Conservation (phyloP, 495 filamentous ascomycete species). For the Penicillium verhagenii region DNA sequence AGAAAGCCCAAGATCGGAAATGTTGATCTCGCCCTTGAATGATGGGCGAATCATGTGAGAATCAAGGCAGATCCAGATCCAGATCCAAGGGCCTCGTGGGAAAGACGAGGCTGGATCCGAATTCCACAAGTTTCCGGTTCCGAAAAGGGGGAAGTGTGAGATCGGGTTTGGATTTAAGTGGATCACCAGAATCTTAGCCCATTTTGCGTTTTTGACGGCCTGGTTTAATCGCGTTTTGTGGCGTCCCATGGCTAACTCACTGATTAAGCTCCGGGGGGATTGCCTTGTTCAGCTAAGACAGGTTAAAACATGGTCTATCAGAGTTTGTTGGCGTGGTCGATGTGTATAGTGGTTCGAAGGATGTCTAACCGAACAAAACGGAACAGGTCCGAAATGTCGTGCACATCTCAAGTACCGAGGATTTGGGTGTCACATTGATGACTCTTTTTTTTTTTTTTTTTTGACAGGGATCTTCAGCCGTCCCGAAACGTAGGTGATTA, state of each 20-base stretch:
- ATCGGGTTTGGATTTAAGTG: neutral
- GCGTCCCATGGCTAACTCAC: neutral
- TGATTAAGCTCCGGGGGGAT: slow-evolving; percentile 1
- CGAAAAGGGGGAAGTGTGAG: neutral
- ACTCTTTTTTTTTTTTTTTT: no score
- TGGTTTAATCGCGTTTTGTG: neutral
- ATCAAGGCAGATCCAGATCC: slow-evolving; percentile 1
- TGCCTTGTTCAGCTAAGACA: slow-evolving; percentile 1
- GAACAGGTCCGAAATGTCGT: slow-evolving; percentile 2
- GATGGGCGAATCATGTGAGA: slow-evolving; percentile 9
- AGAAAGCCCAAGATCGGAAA: neutral
- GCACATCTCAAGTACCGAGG: neutral
- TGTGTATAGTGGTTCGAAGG: no score
- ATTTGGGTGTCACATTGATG: slow-evolving; percentile 12
- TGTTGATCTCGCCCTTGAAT: slow-evolving; percentile 11
- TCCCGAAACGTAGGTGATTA: neutral
- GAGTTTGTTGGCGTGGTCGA: neutral
- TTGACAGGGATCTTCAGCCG: slow-evolving; percentile 4
- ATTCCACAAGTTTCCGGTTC: slow-evolving; percentile 3
- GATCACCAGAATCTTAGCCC: slow-evolving; percentile 5
- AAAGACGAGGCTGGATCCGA: slow-evolving; percentile 13
- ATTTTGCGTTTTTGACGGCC: neutral
- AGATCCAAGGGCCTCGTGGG: slow-evolving; percentile 11
- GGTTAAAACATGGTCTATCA: neutral
- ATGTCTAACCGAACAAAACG: no score